Conservation (phyloP, 2,329 filamentous ascomycete species). For the Spiromastix sp. region DNA sequence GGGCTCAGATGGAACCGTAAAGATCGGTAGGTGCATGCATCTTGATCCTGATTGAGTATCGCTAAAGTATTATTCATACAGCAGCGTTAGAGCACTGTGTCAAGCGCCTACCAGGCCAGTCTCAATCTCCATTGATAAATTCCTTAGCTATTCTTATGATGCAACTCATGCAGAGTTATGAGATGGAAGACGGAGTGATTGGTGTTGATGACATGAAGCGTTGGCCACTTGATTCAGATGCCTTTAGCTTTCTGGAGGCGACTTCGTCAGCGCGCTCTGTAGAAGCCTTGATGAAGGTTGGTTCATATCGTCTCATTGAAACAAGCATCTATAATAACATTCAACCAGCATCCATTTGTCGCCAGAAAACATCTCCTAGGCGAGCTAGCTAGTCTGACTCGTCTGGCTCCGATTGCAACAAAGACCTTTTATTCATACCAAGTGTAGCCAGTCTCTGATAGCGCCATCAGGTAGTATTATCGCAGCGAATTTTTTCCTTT, state of each 20-base stretch:
- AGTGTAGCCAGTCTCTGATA: too few species aligned
- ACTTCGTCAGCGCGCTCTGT: conserved; percentile 18
- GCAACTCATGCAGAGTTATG: conserved; percentile 27
- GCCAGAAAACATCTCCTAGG: too few species aligned
- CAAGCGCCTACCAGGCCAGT: conserved; percentile 6
- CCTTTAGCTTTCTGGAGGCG: conserved; percentile 22
- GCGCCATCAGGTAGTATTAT: too few species aligned
- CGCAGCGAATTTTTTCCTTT: too few species aligned
- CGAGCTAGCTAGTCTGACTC: too few species aligned
- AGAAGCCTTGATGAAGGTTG: conserved; percentile 18
- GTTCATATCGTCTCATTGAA: too few species aligned
- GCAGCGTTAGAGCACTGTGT: conserved; percentile 13
- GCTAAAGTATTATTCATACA: conserved; percentile 10
- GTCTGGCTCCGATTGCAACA: too few species aligned
- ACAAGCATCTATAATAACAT: too few species aligned
- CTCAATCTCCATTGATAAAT: conserved; percentile 12
- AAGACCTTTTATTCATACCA: too few species aligned
- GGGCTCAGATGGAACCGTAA: conserved; percentile 15
- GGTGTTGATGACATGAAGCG: conserved; percentile 22
- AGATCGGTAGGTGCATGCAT: conserved; percentile 17
- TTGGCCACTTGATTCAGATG: conserved; percentile 19
- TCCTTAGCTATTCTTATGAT: conserved; percentile 19
- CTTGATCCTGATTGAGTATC: neutral
- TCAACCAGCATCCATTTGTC: too few species aligned
- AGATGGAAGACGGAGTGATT: conserved; percentile 22